Conservation (phyloP, 73 alveolate genomes). For the Tetrahymena borealis region DNA sequence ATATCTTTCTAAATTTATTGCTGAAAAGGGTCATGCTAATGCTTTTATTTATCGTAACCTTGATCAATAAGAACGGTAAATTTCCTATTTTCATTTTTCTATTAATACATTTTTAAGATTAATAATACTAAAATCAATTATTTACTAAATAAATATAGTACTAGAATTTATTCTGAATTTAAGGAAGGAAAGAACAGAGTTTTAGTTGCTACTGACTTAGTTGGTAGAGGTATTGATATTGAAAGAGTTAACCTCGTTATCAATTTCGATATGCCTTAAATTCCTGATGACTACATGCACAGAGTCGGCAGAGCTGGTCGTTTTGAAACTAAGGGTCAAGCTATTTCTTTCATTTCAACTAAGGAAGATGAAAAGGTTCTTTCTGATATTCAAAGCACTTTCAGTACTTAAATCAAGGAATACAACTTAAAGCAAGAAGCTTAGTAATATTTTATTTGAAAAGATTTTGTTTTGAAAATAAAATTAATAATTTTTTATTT, state of each 20-base stretch:
- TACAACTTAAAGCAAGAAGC: neutral
- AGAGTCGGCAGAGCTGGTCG: conserved; percentile 99
- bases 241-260: conserved; percentile 98
- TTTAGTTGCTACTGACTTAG: conserved; percentile 98
- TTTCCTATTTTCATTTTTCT: neutral
- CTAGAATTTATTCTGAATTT: conserved; percentile 34
- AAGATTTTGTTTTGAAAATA: neutral
- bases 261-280: conserved; percentile 94
- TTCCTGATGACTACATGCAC: conserved; percentile 78
- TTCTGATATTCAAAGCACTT: conserved; percentile 73
- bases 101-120: no score
- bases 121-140: no score
- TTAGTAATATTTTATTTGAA: neutral
- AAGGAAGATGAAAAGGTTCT: conserved; percentile 81
- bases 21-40: conserved; percentile 20
- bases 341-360: conserved; percentile 84
- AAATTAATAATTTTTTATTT: neutral
- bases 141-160: neutral
- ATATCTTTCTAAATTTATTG: conserved; percentile 13
- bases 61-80: neutral
- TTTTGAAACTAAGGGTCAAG: conserved; percentile 96
- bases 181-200: conserved; percentile 95
- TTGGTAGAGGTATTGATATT: conserved; percentile 99
- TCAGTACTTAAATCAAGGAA: conserved; percentile 77
- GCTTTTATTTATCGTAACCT: neutral